These are phyloP conservation scores for Spergularia bocconei DNA, from an alignment of 148 eudicot species.

Conservation along the genomic window DNA sequence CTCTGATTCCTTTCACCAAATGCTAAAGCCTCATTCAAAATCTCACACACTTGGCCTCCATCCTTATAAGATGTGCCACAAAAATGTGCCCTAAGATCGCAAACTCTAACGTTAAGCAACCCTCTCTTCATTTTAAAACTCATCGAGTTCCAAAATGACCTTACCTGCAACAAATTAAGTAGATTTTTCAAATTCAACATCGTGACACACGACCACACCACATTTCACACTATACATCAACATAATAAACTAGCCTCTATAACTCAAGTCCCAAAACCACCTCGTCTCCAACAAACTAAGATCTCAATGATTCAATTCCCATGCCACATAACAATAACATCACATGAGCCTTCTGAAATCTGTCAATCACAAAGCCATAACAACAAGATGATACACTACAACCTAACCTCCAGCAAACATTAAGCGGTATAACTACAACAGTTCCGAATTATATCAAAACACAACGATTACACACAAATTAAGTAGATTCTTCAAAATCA, in stretches of 20 bases:
- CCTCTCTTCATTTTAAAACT: conserved; percentile 58
- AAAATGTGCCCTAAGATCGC: conserved; percentile 63
- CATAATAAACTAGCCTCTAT: too few species aligned
- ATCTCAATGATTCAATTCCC: background rate
- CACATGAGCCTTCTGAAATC: background rate
- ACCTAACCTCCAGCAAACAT: too few species aligned
- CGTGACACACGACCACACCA: background rate
- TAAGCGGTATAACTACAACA: background rate
- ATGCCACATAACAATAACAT: too few species aligned
- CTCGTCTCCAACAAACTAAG: background rate
- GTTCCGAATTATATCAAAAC: background rate
- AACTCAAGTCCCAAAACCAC: background rate
- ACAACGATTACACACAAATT: too few species aligned
- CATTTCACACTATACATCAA: background rate
- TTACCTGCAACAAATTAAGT: conserved; percentile 38
- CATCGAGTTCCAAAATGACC: conserved; percentile 69
- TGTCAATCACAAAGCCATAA: background rate
- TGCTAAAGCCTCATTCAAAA: conserved; percentile 66
- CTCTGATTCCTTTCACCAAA: conserved; percentile 53
- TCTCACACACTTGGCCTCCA: conserved; percentile 41
- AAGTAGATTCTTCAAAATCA: background rate
- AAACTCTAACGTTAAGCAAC: conserved; percentile 51
- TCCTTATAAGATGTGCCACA: conserved; percentile 50
- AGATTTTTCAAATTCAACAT: background rate
- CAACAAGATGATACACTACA: too few species aligned